These are phyloP conservation scores for Fusarium anthophilum DNA, from an alignment of 2,329 filamentous ascomycete species.

Conservation along the genomic window DNA sequence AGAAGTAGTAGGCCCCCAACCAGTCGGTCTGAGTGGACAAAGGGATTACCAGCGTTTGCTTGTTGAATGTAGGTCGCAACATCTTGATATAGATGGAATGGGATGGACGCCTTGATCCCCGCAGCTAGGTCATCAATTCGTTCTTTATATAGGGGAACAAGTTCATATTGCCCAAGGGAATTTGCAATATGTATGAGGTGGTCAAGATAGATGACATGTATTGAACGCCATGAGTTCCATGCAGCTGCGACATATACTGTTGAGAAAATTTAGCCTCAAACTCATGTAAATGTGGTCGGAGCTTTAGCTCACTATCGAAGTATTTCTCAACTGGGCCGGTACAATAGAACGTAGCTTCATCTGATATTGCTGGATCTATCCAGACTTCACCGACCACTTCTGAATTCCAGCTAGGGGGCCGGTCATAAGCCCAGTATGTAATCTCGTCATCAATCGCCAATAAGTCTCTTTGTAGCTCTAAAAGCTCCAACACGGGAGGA, in stretches of 20 bases:
- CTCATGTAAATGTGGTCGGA: fast-evolving
- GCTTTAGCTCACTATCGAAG: not conserved
- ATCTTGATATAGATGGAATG: not conserved
- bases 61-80: not conserved
- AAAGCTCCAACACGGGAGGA: not conserved
- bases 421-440: not conserved
- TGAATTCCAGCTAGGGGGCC: not conserved
- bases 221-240: slow-evolving; percentile 16
- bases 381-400: not conserved
- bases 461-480: not conserved
- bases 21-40: not conserved
- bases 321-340: slow-evolving; percentile 2
- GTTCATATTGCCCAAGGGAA: not conserved
- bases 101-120: not conserved
- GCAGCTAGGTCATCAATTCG: not conserved
- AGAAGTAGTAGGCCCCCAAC: not conserved
- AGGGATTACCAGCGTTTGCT: not conserved
- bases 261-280: not conserved
- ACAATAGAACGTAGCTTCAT: not conserved
- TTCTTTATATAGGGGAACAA: not conserved
- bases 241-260: slow-evolving; percentile 6
- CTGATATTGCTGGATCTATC: not conserved
- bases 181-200: slow-evolving; percentile 2
- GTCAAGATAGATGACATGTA: slow-evolving; percentile 4
- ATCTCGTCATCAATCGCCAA: not conserved